Percentiles rank a stretch among this genome's conserved stretches.
Evolutionary conservation across 2,329 filamentous ascomycete genomes (phyloP).

Genomic region (Aureobasidium pullulans): DNA sequence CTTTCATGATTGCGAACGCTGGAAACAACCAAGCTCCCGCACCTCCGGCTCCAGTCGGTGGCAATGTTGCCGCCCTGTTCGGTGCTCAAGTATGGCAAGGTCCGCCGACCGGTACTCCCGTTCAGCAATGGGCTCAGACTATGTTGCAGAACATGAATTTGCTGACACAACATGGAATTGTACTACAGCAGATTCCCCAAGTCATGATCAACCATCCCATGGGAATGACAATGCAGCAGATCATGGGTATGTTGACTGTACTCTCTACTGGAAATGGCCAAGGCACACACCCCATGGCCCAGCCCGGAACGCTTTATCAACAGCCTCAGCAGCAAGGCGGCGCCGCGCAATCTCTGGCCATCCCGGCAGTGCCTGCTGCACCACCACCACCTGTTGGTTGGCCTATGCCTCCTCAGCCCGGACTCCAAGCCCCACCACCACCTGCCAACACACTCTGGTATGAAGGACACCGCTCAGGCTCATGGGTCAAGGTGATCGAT

Average conservation of each 20-base stretch:
- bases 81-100: conserved; percentile 8
- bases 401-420: background rate
- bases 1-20: no score
- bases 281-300: background rate
- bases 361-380: background rate
- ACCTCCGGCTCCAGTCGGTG: background rate
- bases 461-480: conserved; percentile 33
- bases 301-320: conserved; percentile 8
- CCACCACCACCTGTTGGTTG: background rate
- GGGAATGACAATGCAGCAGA: conserved; percentile 9
- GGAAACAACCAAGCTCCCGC: background rate
- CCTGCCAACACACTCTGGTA: conserved; percentile 20
- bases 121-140: conserved; percentile 4
- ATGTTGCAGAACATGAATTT: background rate
- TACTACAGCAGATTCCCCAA: conserved; percentile 1
- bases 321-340: background rate
- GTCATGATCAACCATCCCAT: conserved; percentile 9
- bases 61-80: background rate
- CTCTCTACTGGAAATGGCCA: background rate
- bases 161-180: background rate
- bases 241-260: background rate
- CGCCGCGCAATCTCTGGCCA: background rate
- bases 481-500: conserved; percentile 46
- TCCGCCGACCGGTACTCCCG: background rate
- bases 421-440: background rate